These are phyloP conservation scores for Talaromyces proteolyticus DNA, from an alignment of 495 filamentous ascomycete genomes.

Conservation along the genomic window DNA sequence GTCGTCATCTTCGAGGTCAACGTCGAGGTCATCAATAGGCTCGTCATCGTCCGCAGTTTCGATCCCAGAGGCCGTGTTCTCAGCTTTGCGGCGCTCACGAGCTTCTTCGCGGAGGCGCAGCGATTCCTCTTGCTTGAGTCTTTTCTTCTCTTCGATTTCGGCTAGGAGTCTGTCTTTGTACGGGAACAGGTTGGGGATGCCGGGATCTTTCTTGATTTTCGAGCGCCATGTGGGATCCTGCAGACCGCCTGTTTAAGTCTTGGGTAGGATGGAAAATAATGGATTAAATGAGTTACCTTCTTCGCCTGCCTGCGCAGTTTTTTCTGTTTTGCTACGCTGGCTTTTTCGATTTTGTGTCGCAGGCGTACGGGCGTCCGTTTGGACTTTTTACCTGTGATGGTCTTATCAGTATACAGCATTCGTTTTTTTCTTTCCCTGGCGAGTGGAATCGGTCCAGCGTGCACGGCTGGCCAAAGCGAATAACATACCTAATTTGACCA, in stretches of 20 bases:
- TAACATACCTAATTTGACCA: conserved; percentile 47
- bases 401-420: not conserved
- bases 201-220: conserved; percentile 91
- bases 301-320: conserved; percentile 86
- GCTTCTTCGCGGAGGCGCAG: conserved; percentile 62
- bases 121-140: conserved; percentile 74
- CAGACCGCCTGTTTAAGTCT: conserved; percentile 7
- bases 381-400: conserved; percentile 72
- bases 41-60: conserved; percentile 35
- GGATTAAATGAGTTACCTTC: no score
- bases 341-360: conserved; percentile 94
- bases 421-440: not conserved
- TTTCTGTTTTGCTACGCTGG: conserved; percentile 80
- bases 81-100: conserved; percentile 52
- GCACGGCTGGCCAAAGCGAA: no score
- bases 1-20: conserved; percentile 36
- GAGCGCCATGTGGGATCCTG: conserved; percentile 92
- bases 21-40: conserved; percentile 38
- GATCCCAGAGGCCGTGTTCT: conserved; percentile 29
- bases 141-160: conserved; percentile 85
- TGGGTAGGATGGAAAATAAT: not conserved
- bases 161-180: conserved; percentile 93
- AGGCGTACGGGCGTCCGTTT: conserved; percentile 86
- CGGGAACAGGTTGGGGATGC: conserved; percentile 94
- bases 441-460: no score